Evolutionary conservation across 2,329 filamentous ascomycete genomes (phyloP).

Genomic region (Chrysoporthe puriensis): DNA sequence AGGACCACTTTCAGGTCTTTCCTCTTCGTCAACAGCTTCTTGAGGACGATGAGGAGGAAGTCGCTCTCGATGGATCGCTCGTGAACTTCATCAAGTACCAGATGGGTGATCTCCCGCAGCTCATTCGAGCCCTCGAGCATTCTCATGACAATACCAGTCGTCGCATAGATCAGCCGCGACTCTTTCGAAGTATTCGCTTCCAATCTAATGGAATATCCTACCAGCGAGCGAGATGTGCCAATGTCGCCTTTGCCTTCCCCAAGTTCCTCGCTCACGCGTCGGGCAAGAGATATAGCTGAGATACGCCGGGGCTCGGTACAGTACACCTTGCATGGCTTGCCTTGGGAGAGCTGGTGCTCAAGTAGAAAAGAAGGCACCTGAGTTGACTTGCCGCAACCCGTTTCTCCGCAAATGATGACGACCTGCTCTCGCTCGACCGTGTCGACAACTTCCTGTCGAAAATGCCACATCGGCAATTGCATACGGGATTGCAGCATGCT

Average conservation of each 20-base stretch:
- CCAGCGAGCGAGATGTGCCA: constrained; percentile 79
- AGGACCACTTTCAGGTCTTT: constrained; percentile 89
- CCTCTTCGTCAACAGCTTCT: constrained; percentile 75
- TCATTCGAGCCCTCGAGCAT: constrained; percentile 93
- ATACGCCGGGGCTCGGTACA: constrained; percentile 95
- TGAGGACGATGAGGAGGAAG: constrained; percentile 89
- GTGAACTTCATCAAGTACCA: constrained; percentile 97
- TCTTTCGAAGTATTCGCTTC: constrained; percentile 84
- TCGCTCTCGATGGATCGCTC: constrained; percentile 96
- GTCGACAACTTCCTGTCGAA: constrained; percentile 75
- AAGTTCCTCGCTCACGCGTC: constrained; percentile 91
- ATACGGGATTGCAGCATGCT: constrained; percentile 78
- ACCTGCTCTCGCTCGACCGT: constrained; percentile 81
- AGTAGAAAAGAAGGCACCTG: constrained; percentile 94
- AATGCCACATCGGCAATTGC: constrained; percentile 88
- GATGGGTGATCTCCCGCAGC: constrained; percentile 85
- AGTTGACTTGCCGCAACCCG: constrained; percentile 95
- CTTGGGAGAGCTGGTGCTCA: constrained; percentile 82
- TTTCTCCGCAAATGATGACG: constrained; percentile 94
- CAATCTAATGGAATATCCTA: constrained; percentile 92
- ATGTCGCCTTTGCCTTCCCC: constrained; percentile 83
- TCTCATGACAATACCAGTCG: constrained; percentile 89
- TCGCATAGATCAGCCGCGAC: constrained; percentile 88
- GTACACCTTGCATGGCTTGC: constrained; percentile 86
- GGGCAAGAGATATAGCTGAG: constrained; percentile 91